Conservation (phyloP, 2,329 filamentous ascomycete genomes). For the Xylaria polymorpha region DNA sequence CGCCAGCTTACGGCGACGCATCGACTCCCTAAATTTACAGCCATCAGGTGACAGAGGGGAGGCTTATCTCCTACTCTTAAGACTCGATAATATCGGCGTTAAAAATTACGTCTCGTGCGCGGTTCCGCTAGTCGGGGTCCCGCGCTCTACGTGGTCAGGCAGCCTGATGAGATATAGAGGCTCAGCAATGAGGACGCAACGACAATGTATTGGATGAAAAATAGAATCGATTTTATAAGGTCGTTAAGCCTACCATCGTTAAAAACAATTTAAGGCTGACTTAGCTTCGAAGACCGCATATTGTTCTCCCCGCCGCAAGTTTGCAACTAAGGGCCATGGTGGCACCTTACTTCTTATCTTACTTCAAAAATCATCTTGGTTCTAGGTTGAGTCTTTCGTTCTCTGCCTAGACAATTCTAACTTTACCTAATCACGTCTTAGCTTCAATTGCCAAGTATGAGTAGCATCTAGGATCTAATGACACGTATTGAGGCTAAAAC, state of each 20-base stretch:
- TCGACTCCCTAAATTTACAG: background rate
- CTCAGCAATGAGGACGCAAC: background rate
- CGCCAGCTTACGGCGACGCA: background rate
- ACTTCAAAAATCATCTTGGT: too few species aligned
- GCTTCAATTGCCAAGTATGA: background rate
- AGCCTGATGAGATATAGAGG: background rate
- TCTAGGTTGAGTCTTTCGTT: background rate
- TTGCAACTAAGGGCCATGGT: background rate
- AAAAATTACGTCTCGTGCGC: background rate
- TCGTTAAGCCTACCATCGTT: background rate
- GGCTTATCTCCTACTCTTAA: background rate
- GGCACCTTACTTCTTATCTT: too few species aligned
- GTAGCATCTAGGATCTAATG: background rate
- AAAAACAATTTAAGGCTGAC: background rate
- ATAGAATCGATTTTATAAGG: too few species aligned
- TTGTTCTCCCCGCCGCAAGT: background rate
- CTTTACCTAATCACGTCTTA: background rate
- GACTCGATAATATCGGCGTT: background rate
- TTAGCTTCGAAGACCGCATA: background rate
- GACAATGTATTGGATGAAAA: background rate
- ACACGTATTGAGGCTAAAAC: constrained; percentile 19
- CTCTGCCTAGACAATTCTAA: background rate
- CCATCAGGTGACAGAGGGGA: background rate
- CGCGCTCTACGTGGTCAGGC: background rate
- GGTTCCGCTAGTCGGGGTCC: background rate